A percentile compares a stretch with the other conserved stretches of the same genome.
These are phyloP conservation scores for Populus tremula DNA, from an alignment of 345 rosid genomes.

Conservation along the genomic window DNA sequence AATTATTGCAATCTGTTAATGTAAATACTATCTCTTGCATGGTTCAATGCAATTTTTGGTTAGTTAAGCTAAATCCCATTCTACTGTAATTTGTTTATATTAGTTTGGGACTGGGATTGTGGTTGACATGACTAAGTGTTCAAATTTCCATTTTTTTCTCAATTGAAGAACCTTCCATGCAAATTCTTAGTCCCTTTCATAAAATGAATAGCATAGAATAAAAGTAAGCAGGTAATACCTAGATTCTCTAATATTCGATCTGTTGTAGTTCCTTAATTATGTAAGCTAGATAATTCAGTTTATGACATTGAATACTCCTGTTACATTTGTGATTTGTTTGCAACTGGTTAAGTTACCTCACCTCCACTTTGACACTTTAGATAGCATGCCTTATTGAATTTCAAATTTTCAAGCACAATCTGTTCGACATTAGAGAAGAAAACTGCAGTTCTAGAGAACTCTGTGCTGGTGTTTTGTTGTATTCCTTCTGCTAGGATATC, in stretches of 20 bases:
- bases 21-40: not conserved
- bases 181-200: not conserved
- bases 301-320: not conserved
- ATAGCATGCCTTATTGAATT: not conserved
- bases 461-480: not conserved
- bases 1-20: not conserved
- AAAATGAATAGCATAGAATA: not conserved
- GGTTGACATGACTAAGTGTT: not conserved
- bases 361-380: not conserved
- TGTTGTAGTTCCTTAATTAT: not conserved
- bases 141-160: not conserved
- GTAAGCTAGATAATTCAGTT: not conserved
- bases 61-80: not conserved
- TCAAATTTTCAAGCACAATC: not conserved
- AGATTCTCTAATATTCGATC: not conserved
- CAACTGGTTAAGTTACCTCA: not conserved
- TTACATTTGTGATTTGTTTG: not conserved
- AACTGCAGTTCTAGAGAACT: not conserved
- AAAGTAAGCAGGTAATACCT: not conserved
- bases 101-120: not conserved
- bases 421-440: not conserved
- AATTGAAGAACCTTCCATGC: not conserved
- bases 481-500: not conserved
- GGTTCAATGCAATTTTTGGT: not conserved
- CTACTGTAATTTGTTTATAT: not conserved